Evolutionary conservation across 352 stramenopile species (phyloP), one percentile per base, ranked within the genome.

Genomic region (Globisporangium emineosum): DNA sequence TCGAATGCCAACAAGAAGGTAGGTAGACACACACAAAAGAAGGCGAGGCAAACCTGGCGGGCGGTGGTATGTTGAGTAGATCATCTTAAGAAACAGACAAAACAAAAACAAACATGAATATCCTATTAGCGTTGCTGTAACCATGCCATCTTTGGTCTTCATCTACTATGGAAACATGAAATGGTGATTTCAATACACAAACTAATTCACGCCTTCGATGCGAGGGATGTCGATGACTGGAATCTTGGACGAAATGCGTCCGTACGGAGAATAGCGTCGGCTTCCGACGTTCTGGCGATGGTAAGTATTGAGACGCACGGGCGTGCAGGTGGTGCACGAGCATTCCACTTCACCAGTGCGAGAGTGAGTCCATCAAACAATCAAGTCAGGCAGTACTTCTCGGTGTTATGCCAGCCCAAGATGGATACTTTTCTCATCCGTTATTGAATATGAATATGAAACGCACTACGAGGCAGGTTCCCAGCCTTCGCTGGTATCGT

Each of bases 51-150:
- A 45, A 6, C 37, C 37, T 45, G 37, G 15, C 8, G 32, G 32
- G 9, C n/a, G n/a, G 37, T 8, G 17, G 19, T 47, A 17, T 47
- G 40, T 47, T 47, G 40, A 5, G 25, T 35, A 13, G 25, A 35
- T 37, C 50, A 37, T 56, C 25, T 32, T 6, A n/a, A 23, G 23
- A 2, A 13, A 33, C 13, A 21, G 37, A 37, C 15, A 37, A 33
- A 15, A 54, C n/a, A n/a, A n/a, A n/a, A n/a, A n/a, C n/a, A n/a
- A n/a, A 55, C 50, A 56, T 56, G 50, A 56, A 56, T 37, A 56
- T 37, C 50, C 50, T 56, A 56, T 37, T 56, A 56, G 50, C 50
- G 27, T 56, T 25, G 2, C 19, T 56, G 25, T 56, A 21, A 56
- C 4, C 50, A 25, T 13, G 25, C 27, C 27, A 23, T 35, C 12